Conservation (phyloP, 192 early-diverging fungal genomes). For the Coemansia furcata region DNA sequence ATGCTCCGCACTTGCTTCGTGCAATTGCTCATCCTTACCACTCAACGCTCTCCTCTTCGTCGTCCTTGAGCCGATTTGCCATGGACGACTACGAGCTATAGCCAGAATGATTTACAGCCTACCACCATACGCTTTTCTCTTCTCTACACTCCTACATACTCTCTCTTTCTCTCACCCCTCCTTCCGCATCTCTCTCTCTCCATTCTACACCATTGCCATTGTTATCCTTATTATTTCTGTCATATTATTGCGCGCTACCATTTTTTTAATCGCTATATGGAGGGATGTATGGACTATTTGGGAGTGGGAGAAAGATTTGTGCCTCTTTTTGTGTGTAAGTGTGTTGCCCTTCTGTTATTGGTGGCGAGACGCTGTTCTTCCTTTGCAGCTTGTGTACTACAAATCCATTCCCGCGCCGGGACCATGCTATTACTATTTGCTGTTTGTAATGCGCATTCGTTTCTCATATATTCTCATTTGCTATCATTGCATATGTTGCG, state of each 20-base stretch:
- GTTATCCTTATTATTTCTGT: constrained; percentile 9
- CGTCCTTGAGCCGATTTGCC: constrained; percentile 30
- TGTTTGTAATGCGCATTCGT: neutral
- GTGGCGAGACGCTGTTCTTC: constrained; percentile 8
- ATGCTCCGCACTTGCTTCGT: constrained; percentile 27
- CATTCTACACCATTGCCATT: neutral
- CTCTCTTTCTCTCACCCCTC: neutral
- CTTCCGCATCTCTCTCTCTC: neutral
- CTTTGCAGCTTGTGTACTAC: constrained; percentile 12
- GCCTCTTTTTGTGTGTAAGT: neutral
- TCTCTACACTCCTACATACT: neutral
- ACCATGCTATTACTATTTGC: neutral
- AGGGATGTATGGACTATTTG: constrained; percentile 6
- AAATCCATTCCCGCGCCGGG: neutral
- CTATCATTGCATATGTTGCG: neutral
- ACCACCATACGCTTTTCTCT: neutral
- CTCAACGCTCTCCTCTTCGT: constrained; percentile 11
- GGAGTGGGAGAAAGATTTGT: neutral
- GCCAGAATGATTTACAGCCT: neutral
- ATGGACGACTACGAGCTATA: constrained; percentile 42
- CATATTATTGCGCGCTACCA: neutral
- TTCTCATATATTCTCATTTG: constrained; percentile 4
- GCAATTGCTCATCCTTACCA: constrained; percentile 28
- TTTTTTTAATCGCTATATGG: neutral
- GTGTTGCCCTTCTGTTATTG: neutral